Evolutionary conservation across 2,329 filamentous ascomycete genomes (phyloP), one percentile per base, ranked within the genome.

Genomic region (Pseudogymnoascus sp.): DNA sequence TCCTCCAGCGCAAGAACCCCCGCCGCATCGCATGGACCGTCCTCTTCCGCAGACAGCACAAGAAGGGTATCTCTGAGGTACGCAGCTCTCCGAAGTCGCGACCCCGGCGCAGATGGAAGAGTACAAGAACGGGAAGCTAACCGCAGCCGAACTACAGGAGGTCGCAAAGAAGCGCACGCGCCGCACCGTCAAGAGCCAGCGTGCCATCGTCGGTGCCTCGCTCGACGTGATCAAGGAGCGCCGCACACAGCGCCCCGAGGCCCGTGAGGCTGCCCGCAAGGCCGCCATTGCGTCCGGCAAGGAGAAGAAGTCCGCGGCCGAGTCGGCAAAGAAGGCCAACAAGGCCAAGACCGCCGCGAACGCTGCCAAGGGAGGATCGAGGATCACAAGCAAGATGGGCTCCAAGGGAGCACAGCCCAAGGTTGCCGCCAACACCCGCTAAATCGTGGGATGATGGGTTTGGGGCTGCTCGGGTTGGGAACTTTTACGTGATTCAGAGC

Each of bases 21-120:
- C 93, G 94, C 81, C 92, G 93, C 79, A 97, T 99, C 81, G 88
- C 93, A 73, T 99, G 94, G 94, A 99, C 94, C 72, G 88, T 92
- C 75, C 90, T 99, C 70, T 99, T 91, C 91, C 89, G 94, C 80
- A 90, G 93, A 82, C 91, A 96, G 84, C 93, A 97, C 89, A 94
- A 92, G 86, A 99, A 99, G 92, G 94, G 94, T 89, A 95, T 97
- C 83, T 96, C 93, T 86, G 94, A 99, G 92, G 94, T 97, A 89
- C 83, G 89, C 79, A 61, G 65, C 61, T 12, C 58, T 64, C 58
- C 62, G 51, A 36, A 62, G 33, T 41, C 62, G 38, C 61, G 58
- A 60, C 10, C 36, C 59, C 13, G 39, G 13, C 58, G 35, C 48
- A 59, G 25, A 31, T 44, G 29, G 35, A 42, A 5, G 61, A 58